phyloP scores from a whole-genome alignment of 139 green algal genomes.

The Tetraselmis striata region DNA sequence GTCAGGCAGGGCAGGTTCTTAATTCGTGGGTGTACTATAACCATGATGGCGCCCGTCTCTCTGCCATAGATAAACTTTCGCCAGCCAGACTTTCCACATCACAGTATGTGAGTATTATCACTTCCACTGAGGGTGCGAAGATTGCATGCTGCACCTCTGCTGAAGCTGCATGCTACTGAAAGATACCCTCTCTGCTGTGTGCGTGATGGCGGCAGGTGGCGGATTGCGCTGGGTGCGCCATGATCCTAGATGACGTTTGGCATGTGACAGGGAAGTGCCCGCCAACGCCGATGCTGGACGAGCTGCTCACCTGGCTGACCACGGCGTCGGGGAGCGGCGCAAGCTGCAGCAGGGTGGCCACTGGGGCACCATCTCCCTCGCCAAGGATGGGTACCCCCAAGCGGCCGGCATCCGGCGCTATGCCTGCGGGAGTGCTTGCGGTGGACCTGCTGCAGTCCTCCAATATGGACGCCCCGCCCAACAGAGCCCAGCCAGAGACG shows the following conservation, averaged over 20 bases:
- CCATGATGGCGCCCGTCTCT: too few relatives aligned
- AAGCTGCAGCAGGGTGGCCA: background rate
- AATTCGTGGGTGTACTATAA: too few relatives aligned
- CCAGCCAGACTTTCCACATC: too few relatives aligned
- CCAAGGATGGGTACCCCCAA: background rate
- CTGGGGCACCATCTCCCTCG: background rate
- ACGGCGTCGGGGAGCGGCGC: background rate
- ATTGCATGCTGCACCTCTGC: too few relatives aligned
- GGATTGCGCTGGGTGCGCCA: background rate
- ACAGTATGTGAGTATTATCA: too few relatives aligned
- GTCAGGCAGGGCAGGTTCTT: too few relatives aligned
- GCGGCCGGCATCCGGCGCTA: background rate
- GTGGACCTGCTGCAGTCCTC: too few relatives aligned
- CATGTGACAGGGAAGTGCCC: background rate
- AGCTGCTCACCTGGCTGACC: background rate
- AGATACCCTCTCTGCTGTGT: too few relatives aligned
- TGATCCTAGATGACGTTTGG: background rate
- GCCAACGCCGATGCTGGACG: background rate
- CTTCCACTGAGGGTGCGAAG: too few relatives aligned
- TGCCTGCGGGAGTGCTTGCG: background rate
- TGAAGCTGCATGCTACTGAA: too few relatives aligned
- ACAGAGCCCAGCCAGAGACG: background rate
- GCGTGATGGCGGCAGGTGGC: background rate
- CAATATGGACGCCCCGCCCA: background rate
- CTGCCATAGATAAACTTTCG: too few relatives aligned